Conservation (phyloP, 176 grass and related monocot genomes). For the Carex scoparia region DNA sequence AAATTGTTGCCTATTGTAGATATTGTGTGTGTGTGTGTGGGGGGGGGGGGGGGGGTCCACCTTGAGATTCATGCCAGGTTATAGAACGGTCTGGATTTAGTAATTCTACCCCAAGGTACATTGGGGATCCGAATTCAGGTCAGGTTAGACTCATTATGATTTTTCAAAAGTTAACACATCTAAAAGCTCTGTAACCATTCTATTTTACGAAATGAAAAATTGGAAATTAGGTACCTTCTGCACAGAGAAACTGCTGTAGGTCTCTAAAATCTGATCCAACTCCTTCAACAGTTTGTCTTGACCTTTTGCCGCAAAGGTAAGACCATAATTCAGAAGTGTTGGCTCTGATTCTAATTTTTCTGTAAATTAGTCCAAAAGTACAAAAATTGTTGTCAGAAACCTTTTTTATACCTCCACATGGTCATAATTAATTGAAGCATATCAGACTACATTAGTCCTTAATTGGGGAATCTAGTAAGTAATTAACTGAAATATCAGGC, state of each 20-base stretch:
- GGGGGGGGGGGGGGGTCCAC: too few species aligned
- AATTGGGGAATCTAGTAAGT: neutral
- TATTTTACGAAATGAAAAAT: neutral
- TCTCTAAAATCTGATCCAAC: slow-evolving; percentile 56
- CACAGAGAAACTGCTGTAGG: slow-evolving; percentile 83
- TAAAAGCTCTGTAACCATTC: neutral
- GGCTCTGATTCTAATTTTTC: slow-evolving; percentile 19
- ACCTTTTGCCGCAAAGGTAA: slow-evolving; percentile 78
- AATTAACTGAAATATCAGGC: neutral
- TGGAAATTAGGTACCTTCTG: slow-evolving; percentile 36
- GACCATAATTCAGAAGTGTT: slow-evolving; percentile 70
- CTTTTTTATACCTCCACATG: neutral
- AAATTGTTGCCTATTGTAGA: too few species aligned
- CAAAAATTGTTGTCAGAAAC: neutral
- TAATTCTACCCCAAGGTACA: too few species aligned
- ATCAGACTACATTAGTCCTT: neutral
- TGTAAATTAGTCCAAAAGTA: slow-evolving; percentile 9
- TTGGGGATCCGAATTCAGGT: too few species aligned
- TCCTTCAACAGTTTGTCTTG: slow-evolving; percentile 48
- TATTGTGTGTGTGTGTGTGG: too few species aligned
- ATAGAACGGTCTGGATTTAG: too few species aligned
- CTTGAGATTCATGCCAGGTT: too few species aligned
- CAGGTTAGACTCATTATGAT: neutral
- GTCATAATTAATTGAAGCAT: neutral
- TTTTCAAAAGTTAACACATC: neutral